Base-by-base conservation (phyloP, 306 rosid species). In the Rosa chinensis region DNA sequence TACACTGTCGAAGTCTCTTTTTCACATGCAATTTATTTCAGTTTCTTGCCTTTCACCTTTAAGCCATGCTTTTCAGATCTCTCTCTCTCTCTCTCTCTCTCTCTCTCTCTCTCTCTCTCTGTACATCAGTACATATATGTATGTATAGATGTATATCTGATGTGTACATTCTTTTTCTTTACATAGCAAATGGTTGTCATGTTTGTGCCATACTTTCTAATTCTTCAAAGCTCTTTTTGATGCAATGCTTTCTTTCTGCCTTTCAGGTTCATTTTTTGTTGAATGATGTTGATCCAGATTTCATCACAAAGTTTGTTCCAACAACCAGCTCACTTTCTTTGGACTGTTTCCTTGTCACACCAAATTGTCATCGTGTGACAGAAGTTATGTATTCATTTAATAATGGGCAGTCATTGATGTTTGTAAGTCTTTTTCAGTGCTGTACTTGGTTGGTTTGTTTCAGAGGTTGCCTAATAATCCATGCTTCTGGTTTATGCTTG, bases 321-420 rank as follows among this genome's bases (percentile, higher is more conserved):
- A 81, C 86, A 75, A 77, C 42, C 70, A 87, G 85, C 75, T 87
- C 92, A 77, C 84, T 90, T 74, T 53, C 66, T 72, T 78, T 96
- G 61, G 83, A 70, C 78, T 75, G 86, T 82, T 93, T 96, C 82
- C 92, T 86, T 6, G 97, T 96, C 77, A 90, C 98, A 18, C 97
- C 99, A 17, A 96, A 96, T 85, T 76, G 85, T 81, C 98, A 91
- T 80, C 97, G 98, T 18, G 91, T 93, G 80, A 85, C 94, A 53
- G 99, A 96, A 86, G 52, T 90, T 23, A 59, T 74, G 66, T 88
- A 84, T 87, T 84, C 91, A 75, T 81, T 82, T 73, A 79, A 89
- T 52, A 93, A 84, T 76, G 96, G 89, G 45, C 92, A 81, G 58
- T 86, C 86, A 48, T 85, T 96, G 83, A 77, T 87, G 77, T 96